Conservation (phyloP, 306 rosid genomes). For the Prunus davidiana region DNA sequence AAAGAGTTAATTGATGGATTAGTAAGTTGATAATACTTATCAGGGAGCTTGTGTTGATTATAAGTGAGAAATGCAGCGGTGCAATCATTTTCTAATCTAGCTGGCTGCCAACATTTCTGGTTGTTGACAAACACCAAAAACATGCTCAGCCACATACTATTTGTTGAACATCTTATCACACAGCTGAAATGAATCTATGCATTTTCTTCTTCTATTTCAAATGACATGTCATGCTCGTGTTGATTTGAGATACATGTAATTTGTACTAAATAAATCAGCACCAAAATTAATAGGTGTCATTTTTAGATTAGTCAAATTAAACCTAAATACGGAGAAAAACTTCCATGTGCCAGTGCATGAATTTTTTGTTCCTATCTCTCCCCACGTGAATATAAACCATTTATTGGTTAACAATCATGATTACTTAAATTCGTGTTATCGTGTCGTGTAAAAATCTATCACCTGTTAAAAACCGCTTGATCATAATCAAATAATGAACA, state of each 20-base stretch:
- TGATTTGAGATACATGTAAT: not conserved
- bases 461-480: not conserved
- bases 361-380: not conserved
- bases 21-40: too few species aligned
- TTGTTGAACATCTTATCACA: not conserved
- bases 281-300: not conserved
- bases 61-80: not conserved
- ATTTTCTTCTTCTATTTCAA: not conserved
- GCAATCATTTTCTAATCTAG: not conserved
- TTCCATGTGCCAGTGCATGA: not conserved
- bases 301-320: not conserved
- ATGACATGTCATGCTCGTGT: not conserved
- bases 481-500: not conserved
- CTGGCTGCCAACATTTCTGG: not conserved
- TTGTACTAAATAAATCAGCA: not conserved
- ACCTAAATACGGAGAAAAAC: not conserved
- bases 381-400: not conserved
- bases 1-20: not conserved
- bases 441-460: not conserved
- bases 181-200: not conserved
- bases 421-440: not conserved
- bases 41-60: not conserved
- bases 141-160: not conserved
- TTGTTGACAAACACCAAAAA: not conserved
- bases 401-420: not conserved